A percentile compares a stretch with the other conserved stretches of the same genome.
These are phyloP conservation scores for Penicillium sp. DNA, from an alignment of 2,329 filamentous ascomycete species.

Conservation along the genomic window DNA sequence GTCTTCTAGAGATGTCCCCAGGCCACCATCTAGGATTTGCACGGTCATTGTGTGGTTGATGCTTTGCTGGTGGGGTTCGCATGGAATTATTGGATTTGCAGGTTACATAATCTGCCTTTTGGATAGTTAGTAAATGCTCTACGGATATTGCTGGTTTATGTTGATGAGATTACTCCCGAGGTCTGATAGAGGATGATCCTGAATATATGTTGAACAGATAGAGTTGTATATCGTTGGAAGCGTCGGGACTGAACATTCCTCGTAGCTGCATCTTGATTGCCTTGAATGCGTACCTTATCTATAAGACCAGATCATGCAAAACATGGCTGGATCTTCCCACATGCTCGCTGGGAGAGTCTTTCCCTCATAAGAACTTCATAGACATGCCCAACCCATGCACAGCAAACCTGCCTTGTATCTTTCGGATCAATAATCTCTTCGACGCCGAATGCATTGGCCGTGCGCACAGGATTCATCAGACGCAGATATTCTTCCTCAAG, in stretches of 20 bases:
- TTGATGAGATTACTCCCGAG: too few relatives aligned
- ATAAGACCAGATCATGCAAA: slow-evolving; percentile 41
- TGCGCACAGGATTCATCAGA: slow-evolving; percentile 60
- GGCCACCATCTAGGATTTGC: slow-evolving; percentile 58
- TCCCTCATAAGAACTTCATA: slow-evolving; percentile 51
- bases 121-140: too few relatives aligned
- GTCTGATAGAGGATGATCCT: too few relatives aligned
- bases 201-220: too few relatives aligned
- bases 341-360: slow-evolving; percentile 42
- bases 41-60: slow-evolving; percentile 26
- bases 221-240: too few relatives aligned
- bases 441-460: slow-evolving; percentile 58
- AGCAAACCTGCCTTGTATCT: slow-evolving; percentile 51
- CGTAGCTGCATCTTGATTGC: too few relatives aligned
- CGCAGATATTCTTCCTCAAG: slow-evolving; percentile 56
- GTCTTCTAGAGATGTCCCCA: slow-evolving; percentile 61
- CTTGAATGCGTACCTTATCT: too few relatives aligned
- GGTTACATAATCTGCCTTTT: background rate
- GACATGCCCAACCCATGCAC: slow-evolving; percentile 52
- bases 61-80: background rate
- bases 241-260: too few relatives aligned
- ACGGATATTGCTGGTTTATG: too few relatives aligned
- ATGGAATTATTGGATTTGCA: background rate
- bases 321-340: slow-evolving; percentile 40
- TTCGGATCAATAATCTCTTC: slow-evolving; percentile 62